A percentile compares a stretch with the other conserved stretches of the same genome.
Evolutionary conservation across 2,329 filamentous ascomycete genomes (phyloP).

Genomic region (Neopestalotiopsis rosae): DNA sequence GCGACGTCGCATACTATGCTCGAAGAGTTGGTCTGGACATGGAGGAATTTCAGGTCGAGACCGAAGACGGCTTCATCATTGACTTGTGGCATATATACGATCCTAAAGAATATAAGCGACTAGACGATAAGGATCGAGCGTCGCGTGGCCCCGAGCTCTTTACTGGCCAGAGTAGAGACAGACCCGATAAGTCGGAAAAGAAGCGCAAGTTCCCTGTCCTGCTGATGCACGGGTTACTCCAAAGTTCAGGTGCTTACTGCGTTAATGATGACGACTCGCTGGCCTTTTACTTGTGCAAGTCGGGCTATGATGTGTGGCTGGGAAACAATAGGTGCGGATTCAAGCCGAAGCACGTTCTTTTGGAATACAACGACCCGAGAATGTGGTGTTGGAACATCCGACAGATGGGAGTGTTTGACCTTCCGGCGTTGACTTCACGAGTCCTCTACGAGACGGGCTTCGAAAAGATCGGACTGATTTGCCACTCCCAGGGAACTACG

Average conservation of each 20-base stretch:
- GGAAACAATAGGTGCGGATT: conserved; percentile 94
- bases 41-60: conserved; percentile 84
- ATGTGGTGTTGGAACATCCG: conserved; percentile 98
- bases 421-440: conserved; percentile 79
- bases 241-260: conserved; percentile 88
- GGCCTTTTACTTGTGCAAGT: conserved; percentile 90
- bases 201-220: conserved; percentile 80
- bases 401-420: conserved; percentile 89
- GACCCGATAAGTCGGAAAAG: conserved; percentile 40
- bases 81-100: conserved; percentile 90
- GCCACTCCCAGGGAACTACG: conserved; percentile 91
- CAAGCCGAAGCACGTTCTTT: conserved; percentile 73
- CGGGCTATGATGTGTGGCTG: conserved; percentile 93
- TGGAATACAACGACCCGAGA: conserved; percentile 77
- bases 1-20: conserved; percentile 86
- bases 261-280: conserved; percentile 88
- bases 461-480: conserved; percentile 79
- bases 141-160: conserved; percentile 69
- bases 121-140: conserved; percentile 52
- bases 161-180: conserved; percentile 44
- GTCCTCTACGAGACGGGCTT: conserved; percentile 86
- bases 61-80: conserved; percentile 92
- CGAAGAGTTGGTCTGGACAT: conserved; percentile 85
- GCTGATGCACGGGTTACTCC: conserved; percentile 86
- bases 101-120: conserved; percentile 71